Evolutionary conservation across 116 monocot genomes (phyloP).

Genomic region (Papilionanthe hybrid): DNA sequence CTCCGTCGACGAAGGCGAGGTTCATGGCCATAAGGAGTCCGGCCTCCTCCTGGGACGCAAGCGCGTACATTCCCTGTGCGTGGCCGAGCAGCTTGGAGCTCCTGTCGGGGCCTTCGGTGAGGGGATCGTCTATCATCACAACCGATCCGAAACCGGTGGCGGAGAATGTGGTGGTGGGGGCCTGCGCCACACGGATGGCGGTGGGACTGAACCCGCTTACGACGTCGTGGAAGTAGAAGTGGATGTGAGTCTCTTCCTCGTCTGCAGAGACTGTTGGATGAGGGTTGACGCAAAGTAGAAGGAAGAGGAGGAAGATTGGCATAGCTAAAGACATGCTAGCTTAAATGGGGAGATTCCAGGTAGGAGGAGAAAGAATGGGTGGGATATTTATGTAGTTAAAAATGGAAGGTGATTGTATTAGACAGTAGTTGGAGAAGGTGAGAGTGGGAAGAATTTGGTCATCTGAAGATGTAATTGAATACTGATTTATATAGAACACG

Average conservation of each 20-base stretch:
- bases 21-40: constrained; percentile 43
- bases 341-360: too few species aligned
- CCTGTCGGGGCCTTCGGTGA: constrained; percentile 23
- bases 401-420: too few species aligned
- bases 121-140: constrained; percentile 44
- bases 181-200: neutral
- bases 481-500: too few species aligned
- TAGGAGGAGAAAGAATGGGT: too few species aligned
- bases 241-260: neutral
- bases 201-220: neutral
- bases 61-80: constrained; percentile 37
- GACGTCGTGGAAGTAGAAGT: constrained; percentile 4
- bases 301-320: neutral
- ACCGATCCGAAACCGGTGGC: constrained; percentile 34
- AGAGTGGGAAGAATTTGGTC: too few species aligned
- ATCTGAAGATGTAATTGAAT: too few species aligned
- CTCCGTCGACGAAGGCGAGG: constrained; percentile 31
- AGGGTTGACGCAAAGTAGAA: neutral
- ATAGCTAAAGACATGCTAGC: too few species aligned
- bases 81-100: constrained; percentile 25
- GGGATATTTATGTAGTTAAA: too few species aligned
- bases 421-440: too few species aligned
- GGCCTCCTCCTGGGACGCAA: constrained; percentile 1
- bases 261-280: neutral
- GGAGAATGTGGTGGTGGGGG: constrained; percentile 7